Evolutionary conservation across 108 stramenopile species (phyloP), one percentile per base, ranked within the genome.

Genomic region (Pseudonitzschia multiseries): DNA sequence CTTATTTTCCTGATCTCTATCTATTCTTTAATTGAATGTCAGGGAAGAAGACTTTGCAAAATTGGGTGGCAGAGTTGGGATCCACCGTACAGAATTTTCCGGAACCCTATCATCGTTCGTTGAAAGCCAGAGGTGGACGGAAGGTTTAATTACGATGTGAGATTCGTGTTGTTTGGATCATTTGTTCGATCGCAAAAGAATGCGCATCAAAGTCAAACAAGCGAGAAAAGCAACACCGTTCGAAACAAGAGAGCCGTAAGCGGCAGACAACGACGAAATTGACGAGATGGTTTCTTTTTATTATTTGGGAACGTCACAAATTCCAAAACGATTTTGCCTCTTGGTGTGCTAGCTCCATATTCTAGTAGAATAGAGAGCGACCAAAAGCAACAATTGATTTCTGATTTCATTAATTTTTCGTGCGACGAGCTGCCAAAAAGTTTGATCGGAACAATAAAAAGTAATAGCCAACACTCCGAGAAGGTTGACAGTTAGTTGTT

Each of bases 1-100:
- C 67, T 24, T 50, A 33, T 36, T 3, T 18, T 8, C 14, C 18
- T 31, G 62, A 28, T 64, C 13, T 33, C 1, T 21, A 33, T 32
- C 33, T 64, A 28, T 21, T 65, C 24, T 22, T 68, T 15, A 50
- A 12, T 21, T 24, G n/a, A 17, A 29, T n/a, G 0, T 69, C n/a
- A 24, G 32, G 26, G 68, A 50, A 69, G 53, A 68, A 68, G 8
- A 68, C 44, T 29, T 68, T 68, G 46, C 50, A 51, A 48, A 29
- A 68, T 8, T 54, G 31, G 29, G 51, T 51, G 50, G n/a, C 61
- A 62, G 61, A 24, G n/a, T 40, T 62, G 20, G 6, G 14, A 2
- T 59, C 57, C 13, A 10, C 14, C 14, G 12, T 2, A 48, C 46
- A 48, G 46, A 48, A 48, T 2, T 48, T 18, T 5, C 46, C 46